Conservation (phyloP, 306 rosid species). For the Castanea crenata region DNA sequence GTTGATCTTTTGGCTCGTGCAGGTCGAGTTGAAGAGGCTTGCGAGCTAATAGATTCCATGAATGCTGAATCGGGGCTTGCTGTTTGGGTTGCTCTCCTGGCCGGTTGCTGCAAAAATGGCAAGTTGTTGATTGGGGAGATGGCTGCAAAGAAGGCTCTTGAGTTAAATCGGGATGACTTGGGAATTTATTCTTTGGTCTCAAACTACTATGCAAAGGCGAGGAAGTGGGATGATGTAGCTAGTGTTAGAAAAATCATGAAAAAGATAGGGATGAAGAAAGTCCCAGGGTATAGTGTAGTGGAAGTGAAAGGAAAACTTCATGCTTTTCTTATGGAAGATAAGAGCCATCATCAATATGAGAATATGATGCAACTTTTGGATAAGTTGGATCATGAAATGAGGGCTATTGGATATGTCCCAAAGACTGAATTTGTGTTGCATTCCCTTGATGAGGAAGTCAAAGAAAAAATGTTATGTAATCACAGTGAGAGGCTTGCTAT, state of each 20-base stretch:
- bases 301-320: conserved; percentile 46
- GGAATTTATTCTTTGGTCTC: conserved; percentile 41
- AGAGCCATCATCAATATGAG: conserved; percentile 16
- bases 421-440: conserved; percentile 11
- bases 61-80: conserved; percentile 26
- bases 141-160: conserved; percentile 33
- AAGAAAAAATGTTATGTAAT: conserved; percentile 2
- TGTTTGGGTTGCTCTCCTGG: conserved; percentile 45
- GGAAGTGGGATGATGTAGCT: conserved; percentile 43
- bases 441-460: conserved; percentile 4
- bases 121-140: conserved; percentile 26
- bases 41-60: conserved; percentile 29
- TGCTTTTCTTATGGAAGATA: conserved; percentile 50
- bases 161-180: conserved; percentile 32
- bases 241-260: conserved; percentile 34
- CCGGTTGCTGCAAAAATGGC: conserved; percentile 39
- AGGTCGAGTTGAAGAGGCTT: conserved; percentile 41
- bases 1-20: conserved; percentile 47
- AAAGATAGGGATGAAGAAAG: conserved; percentile 33
- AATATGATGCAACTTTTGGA: conserved; percentile 28
- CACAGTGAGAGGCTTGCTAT: conserved; percentile 2
- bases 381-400: conserved; percentile 34
- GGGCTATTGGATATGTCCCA: conserved; percentile 15
- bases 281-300: conserved; percentile 34
- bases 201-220: conserved; percentile 36